A percentile compares a stretch with the other conserved stretches of the same genome.
Evolutionary conservation across 2,329 filamentous ascomycete genomes (phyloP).

Genomic region (Talaromyces sp.): DNA sequence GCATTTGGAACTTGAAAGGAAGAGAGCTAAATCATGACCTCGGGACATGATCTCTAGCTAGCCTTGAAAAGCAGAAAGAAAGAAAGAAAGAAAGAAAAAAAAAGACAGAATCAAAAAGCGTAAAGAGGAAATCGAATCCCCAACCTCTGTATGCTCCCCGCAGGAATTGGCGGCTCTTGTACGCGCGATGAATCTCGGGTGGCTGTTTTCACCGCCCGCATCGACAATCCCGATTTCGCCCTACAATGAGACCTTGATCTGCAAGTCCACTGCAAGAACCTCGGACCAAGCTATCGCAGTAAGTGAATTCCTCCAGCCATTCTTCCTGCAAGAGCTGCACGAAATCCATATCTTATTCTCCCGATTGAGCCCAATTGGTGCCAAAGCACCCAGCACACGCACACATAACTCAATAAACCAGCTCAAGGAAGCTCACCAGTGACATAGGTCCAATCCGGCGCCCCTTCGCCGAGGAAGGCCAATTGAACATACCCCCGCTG

Average conservation of each 20-base stretch:
- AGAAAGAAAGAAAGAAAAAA: no score
- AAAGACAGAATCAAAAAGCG: no score
- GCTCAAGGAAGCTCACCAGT: slow-evolving; percentile 11
- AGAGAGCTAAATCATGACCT: no score
- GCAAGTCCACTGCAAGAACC: slow-evolving; percentile 22
- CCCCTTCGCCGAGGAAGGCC: slow-evolving; percentile 16
- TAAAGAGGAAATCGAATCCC: no score
- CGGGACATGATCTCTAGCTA: no score
- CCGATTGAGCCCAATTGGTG: neutral
- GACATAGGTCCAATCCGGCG: slow-evolving; percentile 20
- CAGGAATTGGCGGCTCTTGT: no score
- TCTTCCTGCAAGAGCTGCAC: neutral
- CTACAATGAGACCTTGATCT: slow-evolving; percentile 16
- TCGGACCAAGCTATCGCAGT: slow-evolving; percentile 24
- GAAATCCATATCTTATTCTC: neutral
- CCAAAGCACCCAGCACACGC: neutral
- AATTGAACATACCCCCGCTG: slow-evolving; percentile 14
- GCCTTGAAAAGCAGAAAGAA: no score
- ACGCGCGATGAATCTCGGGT: no score
- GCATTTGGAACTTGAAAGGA: no score
- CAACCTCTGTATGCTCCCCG: no score
- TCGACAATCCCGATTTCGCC: slow-evolving; percentile 22
- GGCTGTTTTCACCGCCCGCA: slow-evolving; percentile 18
- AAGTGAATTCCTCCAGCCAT: slow-evolving; percentile 7
- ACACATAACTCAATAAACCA: neutral